These are phyloP conservation scores for Triticum monococcum DNA, from an alignment of 176 grass and related monocot genomes.

Conservation along the genomic window DNA sequence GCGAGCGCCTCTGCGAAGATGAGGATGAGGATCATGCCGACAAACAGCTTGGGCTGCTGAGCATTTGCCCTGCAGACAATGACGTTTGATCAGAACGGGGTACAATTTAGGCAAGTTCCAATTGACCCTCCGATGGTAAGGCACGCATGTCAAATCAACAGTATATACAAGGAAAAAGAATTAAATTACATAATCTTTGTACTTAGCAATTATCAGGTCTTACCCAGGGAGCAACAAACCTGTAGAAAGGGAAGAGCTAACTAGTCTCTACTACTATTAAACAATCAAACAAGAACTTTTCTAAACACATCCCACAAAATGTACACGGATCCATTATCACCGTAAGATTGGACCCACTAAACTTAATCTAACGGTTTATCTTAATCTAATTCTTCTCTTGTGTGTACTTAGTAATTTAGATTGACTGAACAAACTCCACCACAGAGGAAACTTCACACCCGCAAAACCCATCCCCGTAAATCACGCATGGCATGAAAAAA, in stretches of 20 bases:
- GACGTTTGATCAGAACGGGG: not conserved
- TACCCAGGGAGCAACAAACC: not conserved
- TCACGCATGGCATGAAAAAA: no score
- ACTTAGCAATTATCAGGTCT: not conserved
- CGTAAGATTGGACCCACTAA: no score
- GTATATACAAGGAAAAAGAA: not conserved
- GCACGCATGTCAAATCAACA: not conserved
- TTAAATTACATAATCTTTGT: not conserved
- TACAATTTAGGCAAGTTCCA: not conserved
- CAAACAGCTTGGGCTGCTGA: slow-evolving; percentile 56
- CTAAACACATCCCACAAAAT: no score
- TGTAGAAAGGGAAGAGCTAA: not conserved
- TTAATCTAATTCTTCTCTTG: no score
- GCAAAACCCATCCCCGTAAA: no score
- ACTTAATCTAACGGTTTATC: no score
- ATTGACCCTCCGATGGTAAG: not conserved
- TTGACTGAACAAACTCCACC: no score
- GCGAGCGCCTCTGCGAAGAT: slow-evolving; percentile 55
- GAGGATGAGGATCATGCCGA: slow-evolving; percentile 71
- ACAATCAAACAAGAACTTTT: no score
- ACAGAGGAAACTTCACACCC: no score
- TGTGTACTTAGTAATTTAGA: no score
- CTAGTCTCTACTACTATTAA: no score
- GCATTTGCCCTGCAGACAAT: slow-evolving; percentile 48
- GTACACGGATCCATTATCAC: no score